Evolutionary conservation across 1,284 basidiomycete genomes (phyloP).

Genomic region (Cryptococcus jaspeensis): DNA sequence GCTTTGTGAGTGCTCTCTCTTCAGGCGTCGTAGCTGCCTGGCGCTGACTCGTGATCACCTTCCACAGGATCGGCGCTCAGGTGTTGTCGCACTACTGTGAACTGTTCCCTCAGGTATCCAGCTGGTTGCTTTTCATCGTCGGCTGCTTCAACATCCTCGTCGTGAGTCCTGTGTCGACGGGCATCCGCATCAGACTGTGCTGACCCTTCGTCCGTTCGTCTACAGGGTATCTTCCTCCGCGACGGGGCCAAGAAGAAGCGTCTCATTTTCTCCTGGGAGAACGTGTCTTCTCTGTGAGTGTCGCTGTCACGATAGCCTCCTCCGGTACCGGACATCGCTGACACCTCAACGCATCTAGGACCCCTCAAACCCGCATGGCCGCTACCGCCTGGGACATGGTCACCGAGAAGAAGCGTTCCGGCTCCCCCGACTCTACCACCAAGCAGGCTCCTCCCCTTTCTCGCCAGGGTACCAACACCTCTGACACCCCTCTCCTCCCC

Average conservation of each 20-base stretch:
- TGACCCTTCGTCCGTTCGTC: not conserved
- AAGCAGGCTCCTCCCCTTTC: slow-evolving; percentile 4
- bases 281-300: slow-evolving; percentile 43
- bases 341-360: slow-evolving; percentile 19
- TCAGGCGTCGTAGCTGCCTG: not conserved
- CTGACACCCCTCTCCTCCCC: slow-evolving; percentile 32
- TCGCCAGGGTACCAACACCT: slow-evolving; percentile 16
- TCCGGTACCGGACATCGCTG: not conserved
- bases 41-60: not conserved
- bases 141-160: slow-evolving; percentile 78
- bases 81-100: slow-evolving; percentile 77
- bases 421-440: not conserved
- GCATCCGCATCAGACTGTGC: not conserved
- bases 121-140: slow-evolving; percentile 80
- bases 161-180: slow-evolving; percentile 46
- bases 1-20: slow-evolving; percentile 59
- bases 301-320: not conserved
- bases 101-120: slow-evolving; percentile 74
- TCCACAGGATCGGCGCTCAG: slow-evolving; percentile 62
- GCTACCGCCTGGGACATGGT: slow-evolving; percentile 46
- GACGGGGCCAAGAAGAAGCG: slow-evolving; percentile 38
- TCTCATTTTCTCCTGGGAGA: slow-evolving; percentile 51
- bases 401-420: slow-evolving; percentile 22
- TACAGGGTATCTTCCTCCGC: slow-evolving; percentile 47
- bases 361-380: slow-evolving; percentile 45